Evolutionary conservation across 2,329 filamentous ascomycete genomes (phyloP).

Genomic region (Penicillium sp.): DNA sequence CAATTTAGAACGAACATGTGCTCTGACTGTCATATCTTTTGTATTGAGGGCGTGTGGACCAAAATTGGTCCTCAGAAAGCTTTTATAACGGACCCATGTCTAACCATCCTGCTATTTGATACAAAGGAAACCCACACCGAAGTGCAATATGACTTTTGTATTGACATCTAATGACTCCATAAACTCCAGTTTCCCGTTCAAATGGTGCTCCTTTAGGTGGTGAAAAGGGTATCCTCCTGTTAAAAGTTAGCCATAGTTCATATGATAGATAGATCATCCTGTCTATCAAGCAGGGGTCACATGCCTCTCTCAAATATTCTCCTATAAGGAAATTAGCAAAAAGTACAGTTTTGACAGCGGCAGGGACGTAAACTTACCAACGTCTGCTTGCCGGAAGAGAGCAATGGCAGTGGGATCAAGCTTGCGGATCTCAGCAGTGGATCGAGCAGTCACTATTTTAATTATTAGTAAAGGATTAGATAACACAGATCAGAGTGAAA

Average conservation of each 20-base stretch:
- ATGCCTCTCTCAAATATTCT: constrained; percentile 82
- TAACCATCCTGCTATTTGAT: neutral
- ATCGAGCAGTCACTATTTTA: constrained; percentile 82
- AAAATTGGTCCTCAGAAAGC: neutral
- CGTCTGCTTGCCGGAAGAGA: constrained; percentile 75
- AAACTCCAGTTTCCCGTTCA: constrained; percentile 30
- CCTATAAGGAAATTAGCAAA: constrained; percentile 51
- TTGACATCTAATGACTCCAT: constrained; percentile 15
- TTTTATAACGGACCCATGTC: neutral
- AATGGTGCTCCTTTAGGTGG: constrained; percentile 43
- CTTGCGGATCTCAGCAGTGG: constrained; percentile 77
- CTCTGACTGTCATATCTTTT: neutral
- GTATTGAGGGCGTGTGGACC: neutral
- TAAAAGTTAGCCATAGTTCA: constrained; percentile 13
- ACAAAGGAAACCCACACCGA: neutral
- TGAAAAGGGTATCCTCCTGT: constrained; percentile 63
- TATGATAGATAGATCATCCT: neutral
- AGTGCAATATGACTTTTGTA: constrained; percentile 13
- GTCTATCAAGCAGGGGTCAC: constrained; percentile 5
- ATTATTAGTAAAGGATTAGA: neutral
- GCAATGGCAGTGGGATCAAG: constrained; percentile 88
- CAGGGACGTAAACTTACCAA: neutral
- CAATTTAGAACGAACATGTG: neutral
- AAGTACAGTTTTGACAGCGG: neutral
- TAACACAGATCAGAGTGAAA: neutral